Percentiles rank a stretch among this genome's conserved stretches.
These are phyloP conservation scores for Emericellopsis cladophorae DNA, from an alignment of 2,329 filamentous ascomycete genomes.

Conservation along the genomic window DNA sequence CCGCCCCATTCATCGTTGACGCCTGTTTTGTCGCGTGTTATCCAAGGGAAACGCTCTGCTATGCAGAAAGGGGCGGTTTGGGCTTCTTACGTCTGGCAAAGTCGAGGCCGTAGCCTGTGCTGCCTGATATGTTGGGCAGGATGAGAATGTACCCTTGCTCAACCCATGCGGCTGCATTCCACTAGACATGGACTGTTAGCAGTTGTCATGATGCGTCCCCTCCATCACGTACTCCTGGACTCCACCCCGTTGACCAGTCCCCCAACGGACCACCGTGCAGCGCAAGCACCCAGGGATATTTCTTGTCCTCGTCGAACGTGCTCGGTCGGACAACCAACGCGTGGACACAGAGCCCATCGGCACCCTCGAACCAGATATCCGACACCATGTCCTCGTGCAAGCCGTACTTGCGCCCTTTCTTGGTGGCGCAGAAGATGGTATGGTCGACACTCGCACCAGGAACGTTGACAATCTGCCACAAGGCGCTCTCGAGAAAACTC, in stretches of 20 bases:
- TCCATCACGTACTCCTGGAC: slow-evolving; percentile 19
- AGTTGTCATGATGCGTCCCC: not conserved
- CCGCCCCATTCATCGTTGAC: slow-evolving; percentile 40
- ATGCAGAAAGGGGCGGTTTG: not conserved
- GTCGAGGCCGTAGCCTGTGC: slow-evolving; percentile 37
- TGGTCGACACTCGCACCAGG: slow-evolving; percentile 7
- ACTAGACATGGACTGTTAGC: slow-evolving; percentile 15
- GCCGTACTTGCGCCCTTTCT: slow-evolving; percentile 16
- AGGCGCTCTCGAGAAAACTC: slow-evolving; percentile 22
- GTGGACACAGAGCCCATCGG: slow-evolving; percentile 20
- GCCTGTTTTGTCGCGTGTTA: slow-evolving; percentile 14
- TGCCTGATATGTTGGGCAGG: slow-evolving; percentile 46
- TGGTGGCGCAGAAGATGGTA: slow-evolving; percentile 16
- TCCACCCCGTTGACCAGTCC: slow-evolving; percentile 41
- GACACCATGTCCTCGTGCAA: slow-evolving; percentile 22
- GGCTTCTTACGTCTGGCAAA: slow-evolving; percentile 15
- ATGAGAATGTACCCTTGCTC: slow-evolving; percentile 49
- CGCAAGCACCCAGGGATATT: slow-evolving; percentile 23
- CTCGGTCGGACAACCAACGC: slow-evolving; percentile 25
- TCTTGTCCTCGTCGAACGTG: slow-evolving; percentile 19
- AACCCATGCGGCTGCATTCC: slow-evolving; percentile 43
- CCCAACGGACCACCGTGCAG: slow-evolving; percentile 27
- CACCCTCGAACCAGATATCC: slow-evolving; percentile 27
- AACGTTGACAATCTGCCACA: slow-evolving; percentile 21
- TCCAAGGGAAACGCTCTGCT: slow-evolving; percentile 7